A percentile compares a stretch with the other conserved stretches of the same genome.
Conservation (phyloP, 305 asterid genomes). For the Solanum aculeatissimum region DNA sequence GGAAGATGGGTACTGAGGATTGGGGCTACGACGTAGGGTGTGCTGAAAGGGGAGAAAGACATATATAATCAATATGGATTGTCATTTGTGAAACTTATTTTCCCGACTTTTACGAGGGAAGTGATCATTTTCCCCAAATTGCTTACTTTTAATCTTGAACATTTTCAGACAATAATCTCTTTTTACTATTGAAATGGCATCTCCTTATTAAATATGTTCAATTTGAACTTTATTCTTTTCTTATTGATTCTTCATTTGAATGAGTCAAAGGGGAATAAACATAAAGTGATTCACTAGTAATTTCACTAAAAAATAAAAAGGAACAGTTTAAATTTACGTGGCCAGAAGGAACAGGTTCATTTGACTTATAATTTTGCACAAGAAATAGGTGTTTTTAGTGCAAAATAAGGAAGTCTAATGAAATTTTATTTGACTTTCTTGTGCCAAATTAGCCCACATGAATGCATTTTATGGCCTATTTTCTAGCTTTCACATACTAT, state of each 20-base stretch:
- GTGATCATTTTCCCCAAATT: background rate
- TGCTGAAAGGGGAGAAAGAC: background rate
- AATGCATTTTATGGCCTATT: too few relatives aligned
- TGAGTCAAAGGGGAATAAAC: background rate
- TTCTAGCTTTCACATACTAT: too few relatives aligned
- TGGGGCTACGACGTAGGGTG: too few relatives aligned
- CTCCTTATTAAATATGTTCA: background rate
- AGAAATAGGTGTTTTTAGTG: background rate
- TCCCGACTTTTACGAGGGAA: background rate
- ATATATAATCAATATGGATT: background rate
- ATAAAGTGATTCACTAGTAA: background rate
- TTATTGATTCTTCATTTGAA: background rate
- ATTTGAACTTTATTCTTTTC: background rate
- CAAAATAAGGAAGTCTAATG: background rate
- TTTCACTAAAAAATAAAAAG: background rate
- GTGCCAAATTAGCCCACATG: background rate
- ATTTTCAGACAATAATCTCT: background rate
- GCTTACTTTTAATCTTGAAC: background rate
- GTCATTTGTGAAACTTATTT: background rate
- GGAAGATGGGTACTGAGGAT: background rate
- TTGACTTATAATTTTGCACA: background rate
- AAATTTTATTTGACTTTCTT: background rate
- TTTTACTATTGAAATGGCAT: background rate
- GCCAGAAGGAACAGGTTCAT: background rate
- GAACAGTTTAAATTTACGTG: background rate